Evolutionary conservation across 2,329 filamentous ascomycete species (phyloP).

Genomic region (Furcasterigmium furcatum): DNA sequence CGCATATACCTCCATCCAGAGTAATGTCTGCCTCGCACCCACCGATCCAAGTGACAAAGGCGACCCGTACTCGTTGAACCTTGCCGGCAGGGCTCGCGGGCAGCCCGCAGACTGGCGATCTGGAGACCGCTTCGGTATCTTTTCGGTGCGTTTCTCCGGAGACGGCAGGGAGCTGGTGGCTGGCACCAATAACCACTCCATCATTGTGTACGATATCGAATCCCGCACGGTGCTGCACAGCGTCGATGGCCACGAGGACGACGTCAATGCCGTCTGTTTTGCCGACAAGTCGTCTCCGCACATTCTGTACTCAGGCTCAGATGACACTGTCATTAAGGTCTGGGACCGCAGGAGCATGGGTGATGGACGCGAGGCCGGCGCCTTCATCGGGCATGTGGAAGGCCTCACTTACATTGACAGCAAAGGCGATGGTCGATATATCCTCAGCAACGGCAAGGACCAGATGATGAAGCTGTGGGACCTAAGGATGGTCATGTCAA

Average conservation of each 20-base stretch:
- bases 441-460: constrained; percentile 92
- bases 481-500: constrained; percentile 80
- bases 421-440: constrained; percentile 72
- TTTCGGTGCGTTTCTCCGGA: constrained; percentile 88
- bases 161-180: constrained; percentile 89
- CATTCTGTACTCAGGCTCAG: constrained; percentile 92
- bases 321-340: constrained; percentile 90
- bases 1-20: constrained; percentile 87
- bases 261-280: constrained; percentile 97
- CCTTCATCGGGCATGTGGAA: constrained; percentile 64
- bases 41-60: constrained; percentile 81
- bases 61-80: constrained; percentile 77
- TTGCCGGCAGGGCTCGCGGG: constrained; percentile 45
- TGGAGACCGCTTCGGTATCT: constrained; percentile 60
- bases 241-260: constrained; percentile 75
- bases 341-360: constrained; percentile 95
- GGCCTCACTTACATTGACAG: constrained; percentile 68
- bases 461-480: constrained; percentile 99
- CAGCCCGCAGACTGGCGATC: constrained; percentile 19
- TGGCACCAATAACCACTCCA: constrained; percentile 73
- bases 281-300: constrained; percentile 86
- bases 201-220: constrained; percentile 93
- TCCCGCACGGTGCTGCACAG: constrained; percentile 70
- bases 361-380: constrained; percentile 68
- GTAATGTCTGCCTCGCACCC: constrained; percentile 77